These are phyloP conservation scores for Cladosporium sp. DNA, from an alignment of 2,329 filamentous ascomycete species.

Conservation along the genomic window DNA sequence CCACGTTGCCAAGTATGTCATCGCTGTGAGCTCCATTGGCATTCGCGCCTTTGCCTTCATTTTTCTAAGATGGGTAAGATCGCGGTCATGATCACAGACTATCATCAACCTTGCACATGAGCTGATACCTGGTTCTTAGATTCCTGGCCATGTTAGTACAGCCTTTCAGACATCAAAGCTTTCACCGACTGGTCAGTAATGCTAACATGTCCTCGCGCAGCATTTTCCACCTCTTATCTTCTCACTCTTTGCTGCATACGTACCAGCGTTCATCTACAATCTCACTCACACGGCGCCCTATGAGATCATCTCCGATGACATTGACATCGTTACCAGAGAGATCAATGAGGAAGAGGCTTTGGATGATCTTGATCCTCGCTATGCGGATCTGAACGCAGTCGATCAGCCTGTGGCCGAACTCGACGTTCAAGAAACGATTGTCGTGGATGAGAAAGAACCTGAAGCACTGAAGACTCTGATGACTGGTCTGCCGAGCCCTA, in stretches of 20 bases:
- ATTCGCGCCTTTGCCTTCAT: conserved; percentile 29
- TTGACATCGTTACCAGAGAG: conserved; percentile 38
- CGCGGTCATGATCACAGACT: background rate
- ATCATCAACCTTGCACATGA: background rate
- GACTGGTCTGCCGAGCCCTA: conserved; percentile 69
- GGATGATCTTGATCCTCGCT: conserved; percentile 19
- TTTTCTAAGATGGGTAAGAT: conserved; percentile 34
- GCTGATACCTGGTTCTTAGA: conserved; percentile 20
- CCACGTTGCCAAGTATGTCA: conserved; percentile 17
- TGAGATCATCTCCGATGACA: conserved; percentile 30
- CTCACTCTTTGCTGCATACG: conserved; percentile 43
- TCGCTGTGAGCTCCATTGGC: conserved; percentile 24
- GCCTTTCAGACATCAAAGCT: background rate
- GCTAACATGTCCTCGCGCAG: conserved; percentile 19
- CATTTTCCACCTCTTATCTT: conserved; percentile 29
- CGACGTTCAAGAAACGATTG: conserved; percentile 59
- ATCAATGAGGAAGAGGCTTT: conserved; percentile 26
- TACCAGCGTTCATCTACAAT: conserved; percentile 36
- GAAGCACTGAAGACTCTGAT: conserved; percentile 63
- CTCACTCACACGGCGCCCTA: conserved; percentile 28
- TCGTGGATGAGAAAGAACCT: conserved; percentile 55
- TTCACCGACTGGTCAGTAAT: background rate
- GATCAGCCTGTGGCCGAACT: conserved; percentile 47
- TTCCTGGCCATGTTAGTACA: conserved; percentile 34
- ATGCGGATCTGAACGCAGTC: conserved; percentile 29